Evolutionary conservation across 2,329 filamentous ascomycete species (phyloP), one percentile per base, ranked within the genome.

Genomic region (Alternaria ethzedia): DNA sequence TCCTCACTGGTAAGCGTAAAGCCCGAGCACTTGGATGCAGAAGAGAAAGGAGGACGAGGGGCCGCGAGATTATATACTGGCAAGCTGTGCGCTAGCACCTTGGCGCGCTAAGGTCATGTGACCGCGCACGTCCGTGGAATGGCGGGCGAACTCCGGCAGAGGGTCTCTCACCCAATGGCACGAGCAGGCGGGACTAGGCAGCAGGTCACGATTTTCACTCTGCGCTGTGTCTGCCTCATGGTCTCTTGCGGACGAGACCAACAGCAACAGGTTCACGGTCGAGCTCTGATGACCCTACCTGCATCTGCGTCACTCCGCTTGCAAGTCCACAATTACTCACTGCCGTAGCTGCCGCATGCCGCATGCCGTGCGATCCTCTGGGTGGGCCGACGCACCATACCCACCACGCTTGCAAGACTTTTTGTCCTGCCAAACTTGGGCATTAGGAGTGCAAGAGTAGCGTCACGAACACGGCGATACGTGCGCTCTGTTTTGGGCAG

Each of bases 1-100:
- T 92, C 91, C 89, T 93, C 91, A 93, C 89, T 90, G 89, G 88
- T 88, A 90, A 87, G 87, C 89, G 87, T 92, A 91, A 90, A 87
- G 89, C 91, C 89, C 88, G 83, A 90, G 89, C 89, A 90, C 88
- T 59, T 59, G 56, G 69, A 69, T 69, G 46, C 52, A 25, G 60
- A 61, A 44, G 8, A 30, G 41, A 36, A 45, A 52, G 57, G 28
- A 57, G 54, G 56, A 61, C 56, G 59, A 64, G 55, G 62, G 58
- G 9, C n/a, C 32, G 23, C 5, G 15, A 8, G 46, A 1, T 51
- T 67, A 64, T 63, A 62, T 69, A 67, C 36, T n/a, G 13, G n/a
- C 8, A 2, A 4, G 9, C 9, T 20, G 12, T 21, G 26, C 58
- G 59, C 65, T 65, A 58, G n/a, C 17, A 45, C 9, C 68, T 72